These are phyloP conservation scores for Salvia rosmarinus DNA, from an alignment of 257 asterid species.

Conservation along the genomic window DNA sequence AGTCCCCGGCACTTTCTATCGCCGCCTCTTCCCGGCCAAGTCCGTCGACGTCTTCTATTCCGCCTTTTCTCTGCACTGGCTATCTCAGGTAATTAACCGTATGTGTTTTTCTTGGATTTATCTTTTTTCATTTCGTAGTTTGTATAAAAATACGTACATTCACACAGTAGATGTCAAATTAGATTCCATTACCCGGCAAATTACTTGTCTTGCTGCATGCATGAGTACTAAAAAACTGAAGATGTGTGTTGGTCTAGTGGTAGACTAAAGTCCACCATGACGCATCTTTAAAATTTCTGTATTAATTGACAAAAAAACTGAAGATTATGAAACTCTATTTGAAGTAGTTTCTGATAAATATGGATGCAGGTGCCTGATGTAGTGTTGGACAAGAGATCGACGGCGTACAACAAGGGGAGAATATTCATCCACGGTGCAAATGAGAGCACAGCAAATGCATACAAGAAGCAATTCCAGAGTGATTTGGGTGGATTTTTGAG, in stretches of 20 bases:
- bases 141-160: not conserved
- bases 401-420: constrained; percentile 78
- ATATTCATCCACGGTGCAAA: constrained; percentile 91
- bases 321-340: no score
- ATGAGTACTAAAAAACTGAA: not conserved
- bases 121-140: not conserved
- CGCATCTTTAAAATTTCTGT: no score
- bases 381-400: constrained; percentile 72
- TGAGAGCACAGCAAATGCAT: constrained; percentile 71
- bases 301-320: no score
- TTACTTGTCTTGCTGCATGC: not conserved
- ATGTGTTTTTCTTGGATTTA: not conserved
- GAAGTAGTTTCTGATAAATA: no score
- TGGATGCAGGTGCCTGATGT: constrained; percentile 65
- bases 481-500: constrained; percentile 71
- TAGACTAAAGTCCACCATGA: no score
- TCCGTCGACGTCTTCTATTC: constrained; percentile 83
- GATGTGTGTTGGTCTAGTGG: no score
- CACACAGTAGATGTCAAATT: not conserved
- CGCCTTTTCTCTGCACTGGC: constrained; percentile 96
- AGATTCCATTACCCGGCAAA: not conserved
- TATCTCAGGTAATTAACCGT: constrained; percentile 70
- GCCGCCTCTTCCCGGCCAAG: constrained; percentile 79
- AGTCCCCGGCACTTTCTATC: constrained; percentile 90
- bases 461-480: constrained; percentile 76